Conservation (phyloP, 2,329 filamentous ascomycete genomes). For the Immersiporthe knoxdaviesiana region DNA sequence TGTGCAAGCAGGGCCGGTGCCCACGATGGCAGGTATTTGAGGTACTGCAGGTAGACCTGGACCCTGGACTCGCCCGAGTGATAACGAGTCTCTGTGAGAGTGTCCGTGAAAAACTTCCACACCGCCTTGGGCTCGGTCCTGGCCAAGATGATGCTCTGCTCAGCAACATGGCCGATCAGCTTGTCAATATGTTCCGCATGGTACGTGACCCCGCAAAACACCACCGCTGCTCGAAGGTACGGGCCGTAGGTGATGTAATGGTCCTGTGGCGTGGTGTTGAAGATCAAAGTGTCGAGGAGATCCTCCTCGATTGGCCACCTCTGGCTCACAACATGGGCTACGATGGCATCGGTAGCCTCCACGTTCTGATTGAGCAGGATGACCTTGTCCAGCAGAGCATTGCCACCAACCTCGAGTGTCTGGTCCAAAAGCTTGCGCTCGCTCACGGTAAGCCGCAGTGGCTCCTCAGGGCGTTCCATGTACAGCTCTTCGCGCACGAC, state of each 20-base stretch:
- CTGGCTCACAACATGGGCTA: conserved; percentile 59
- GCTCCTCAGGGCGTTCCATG: conserved; percentile 39
- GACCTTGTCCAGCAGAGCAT: conserved; percentile 68
- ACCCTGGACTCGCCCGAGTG: conserved; percentile 36
- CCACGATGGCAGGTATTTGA: conserved; percentile 50
- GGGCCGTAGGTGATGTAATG: conserved; percentile 52
- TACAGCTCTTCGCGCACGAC: conserved; percentile 41
- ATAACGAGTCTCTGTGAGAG: conserved; percentile 40
- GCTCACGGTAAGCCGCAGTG: conserved; percentile 31
- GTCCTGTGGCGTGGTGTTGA: conserved; percentile 56
- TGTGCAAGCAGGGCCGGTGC: conserved; percentile 54
- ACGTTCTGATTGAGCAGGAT: conserved; percentile 64
- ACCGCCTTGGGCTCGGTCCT: conserved; percentile 54
- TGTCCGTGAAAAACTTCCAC: conserved; percentile 47
- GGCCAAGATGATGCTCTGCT: conserved; percentile 49
- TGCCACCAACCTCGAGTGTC: conserved; percentile 38
- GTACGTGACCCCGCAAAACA: conserved; percentile 53
- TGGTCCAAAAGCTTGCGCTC: conserved; percentile 32
- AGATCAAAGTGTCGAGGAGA: conserved; percentile 57
- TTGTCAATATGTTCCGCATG: conserved; percentile 40
- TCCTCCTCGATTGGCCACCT: conserved; percentile 54
- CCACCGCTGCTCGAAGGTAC: conserved; percentile 60
- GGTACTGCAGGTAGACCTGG: conserved; percentile 37
- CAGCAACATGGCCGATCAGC: conserved; percentile 48
- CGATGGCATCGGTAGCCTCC: conserved; percentile 55